Percentiles rank a stretch among this genome's conserved stretches.
Conservation (phyloP, 1,284 basidiomycete species). For the Hymenochaete sp. region DNA sequence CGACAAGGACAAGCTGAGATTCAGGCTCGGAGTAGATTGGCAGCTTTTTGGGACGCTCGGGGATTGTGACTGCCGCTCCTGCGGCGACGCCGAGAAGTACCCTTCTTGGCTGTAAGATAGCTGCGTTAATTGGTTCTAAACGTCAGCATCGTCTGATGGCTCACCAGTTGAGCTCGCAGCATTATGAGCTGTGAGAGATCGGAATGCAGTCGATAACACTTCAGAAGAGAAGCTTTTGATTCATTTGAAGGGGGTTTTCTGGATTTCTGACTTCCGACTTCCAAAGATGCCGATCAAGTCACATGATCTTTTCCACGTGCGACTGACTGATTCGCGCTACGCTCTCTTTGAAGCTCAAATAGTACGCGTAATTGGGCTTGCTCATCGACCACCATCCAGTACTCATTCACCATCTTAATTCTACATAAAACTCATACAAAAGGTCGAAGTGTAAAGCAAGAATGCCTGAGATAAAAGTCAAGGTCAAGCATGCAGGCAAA, state of each 20-base stretch:
- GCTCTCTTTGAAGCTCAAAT: background rate
- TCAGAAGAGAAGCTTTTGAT: background rate
- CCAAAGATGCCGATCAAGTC: background rate
- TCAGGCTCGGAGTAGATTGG: conserved; percentile 67
- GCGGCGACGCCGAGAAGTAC: conserved; percentile 11
- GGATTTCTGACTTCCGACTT: no score
- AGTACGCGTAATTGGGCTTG: conserved; percentile 2
- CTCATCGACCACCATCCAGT: conserved; percentile 6
- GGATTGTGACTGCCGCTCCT: conserved; percentile 1
- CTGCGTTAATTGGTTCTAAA: background rate
- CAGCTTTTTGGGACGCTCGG: conserved; percentile 31
- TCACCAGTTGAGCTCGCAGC: conserved; percentile 15
- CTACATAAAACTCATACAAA: background rate
- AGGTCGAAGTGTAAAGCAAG: background rate
- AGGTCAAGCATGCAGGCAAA: conserved; percentile 90
- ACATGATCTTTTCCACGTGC: background rate
- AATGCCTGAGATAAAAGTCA: conserved; percentile 64
- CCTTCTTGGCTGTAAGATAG: conserved; percentile 8
- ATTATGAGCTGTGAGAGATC: background rate
- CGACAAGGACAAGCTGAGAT: conserved; percentile 57
- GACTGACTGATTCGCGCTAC: conserved; percentile 4
- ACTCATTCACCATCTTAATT: background rate
- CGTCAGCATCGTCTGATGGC: background rate
- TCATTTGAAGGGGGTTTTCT: conserved; percentile 4
- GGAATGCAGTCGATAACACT: background rate